Evolutionary conservation across 768 basidiomycete species (phyloP).

Genomic region (Fomitopsis pulvina): DNA sequence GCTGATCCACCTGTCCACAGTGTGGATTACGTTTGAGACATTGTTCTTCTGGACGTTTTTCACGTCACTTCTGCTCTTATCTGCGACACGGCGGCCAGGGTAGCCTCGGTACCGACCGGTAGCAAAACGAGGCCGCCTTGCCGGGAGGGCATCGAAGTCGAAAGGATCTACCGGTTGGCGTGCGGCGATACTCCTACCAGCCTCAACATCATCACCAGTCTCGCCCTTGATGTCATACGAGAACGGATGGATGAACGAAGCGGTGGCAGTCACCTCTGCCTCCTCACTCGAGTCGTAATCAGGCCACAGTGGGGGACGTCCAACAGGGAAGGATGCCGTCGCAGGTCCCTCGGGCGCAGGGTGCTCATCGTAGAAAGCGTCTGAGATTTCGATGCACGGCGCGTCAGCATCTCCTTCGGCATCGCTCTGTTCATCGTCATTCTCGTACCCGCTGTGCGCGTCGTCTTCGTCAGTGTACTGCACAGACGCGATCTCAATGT

Average conservation of each 20-base stretch:
- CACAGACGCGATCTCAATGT: not conserved
- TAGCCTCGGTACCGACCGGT: not conserved
- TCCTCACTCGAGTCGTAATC: slow-evolving; percentile 14
- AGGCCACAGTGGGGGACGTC: slow-evolving; percentile 16
- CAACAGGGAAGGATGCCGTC: slow-evolving; percentile 25
- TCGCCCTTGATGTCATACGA: slow-evolving; percentile 16
- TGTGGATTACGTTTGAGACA: not conserved
- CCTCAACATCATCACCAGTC: slow-evolving; percentile 4
- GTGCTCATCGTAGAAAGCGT: slow-evolving; percentile 37
- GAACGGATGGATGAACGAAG: slow-evolving; percentile 27
- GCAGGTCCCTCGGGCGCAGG: slow-evolving; percentile 40
- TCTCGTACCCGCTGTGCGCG: not conserved
- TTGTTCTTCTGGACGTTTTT: not conserved
- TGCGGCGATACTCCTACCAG: slow-evolving; percentile 8
- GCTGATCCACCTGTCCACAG: not conserved
- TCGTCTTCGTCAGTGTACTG: slow-evolving; percentile 2
- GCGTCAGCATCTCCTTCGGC: slow-evolving; percentile 7
- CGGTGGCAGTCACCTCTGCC: slow-evolving; percentile 20
- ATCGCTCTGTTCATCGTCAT: not conserved
- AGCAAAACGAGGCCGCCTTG: slow-evolving; percentile 13
- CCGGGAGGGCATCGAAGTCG: slow-evolving; percentile 31
- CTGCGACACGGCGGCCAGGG: not conserved
- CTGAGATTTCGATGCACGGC: slow-evolving; percentile 31
- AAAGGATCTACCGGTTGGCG: slow-evolving; percentile 20
- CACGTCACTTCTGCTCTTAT: not conserved